Evolutionary conservation across 441 rosid species (phyloP).

Genomic region (Melastoma candidum): DNA sequence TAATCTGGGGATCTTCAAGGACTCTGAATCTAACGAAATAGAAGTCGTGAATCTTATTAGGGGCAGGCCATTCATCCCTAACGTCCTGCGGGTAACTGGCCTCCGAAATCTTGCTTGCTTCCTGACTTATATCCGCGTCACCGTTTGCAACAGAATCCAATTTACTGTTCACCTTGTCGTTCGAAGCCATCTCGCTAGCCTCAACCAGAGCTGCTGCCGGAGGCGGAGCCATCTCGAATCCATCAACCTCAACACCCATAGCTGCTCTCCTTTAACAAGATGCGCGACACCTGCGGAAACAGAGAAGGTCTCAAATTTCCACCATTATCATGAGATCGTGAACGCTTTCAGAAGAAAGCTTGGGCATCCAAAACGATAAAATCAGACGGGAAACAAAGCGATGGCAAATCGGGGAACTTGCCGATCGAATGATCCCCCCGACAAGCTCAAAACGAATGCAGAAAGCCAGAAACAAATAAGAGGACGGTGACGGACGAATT

Average conservation of each 20-base stretch:
- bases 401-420: too few relatives aligned
- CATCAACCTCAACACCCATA: conserved; percentile 58
- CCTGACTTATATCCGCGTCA: conserved; percentile 26
- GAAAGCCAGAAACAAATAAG: too few relatives aligned
- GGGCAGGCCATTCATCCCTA: conserved; percentile 58
- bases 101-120: conserved; percentile 24
- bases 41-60: conserved; percentile 37
- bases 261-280: conserved; percentile 4
- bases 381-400: too few relatives aligned
- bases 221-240: conserved; percentile 40
- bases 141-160: conserved; percentile 17
- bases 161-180: background rate
- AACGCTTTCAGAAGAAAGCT: too few relatives aligned
- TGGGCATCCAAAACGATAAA: too few relatives aligned
- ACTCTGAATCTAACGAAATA: conserved; percentile 44
- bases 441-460: too few relatives aligned
- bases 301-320: too few relatives aligned
- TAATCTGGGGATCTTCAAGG: conserved; percentile 64
- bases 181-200: conserved; percentile 13
- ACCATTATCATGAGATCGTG: too few relatives aligned
- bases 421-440: too few relatives aligned
- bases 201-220: conserved; percentile 31
- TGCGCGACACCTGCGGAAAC: too few relatives aligned
- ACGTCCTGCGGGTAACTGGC: conserved; percentile 40
- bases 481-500: too few relatives aligned